Conservation (phyloP, 2,329 filamentous ascomycete genomes). For the Alternaria triticina region DNA sequence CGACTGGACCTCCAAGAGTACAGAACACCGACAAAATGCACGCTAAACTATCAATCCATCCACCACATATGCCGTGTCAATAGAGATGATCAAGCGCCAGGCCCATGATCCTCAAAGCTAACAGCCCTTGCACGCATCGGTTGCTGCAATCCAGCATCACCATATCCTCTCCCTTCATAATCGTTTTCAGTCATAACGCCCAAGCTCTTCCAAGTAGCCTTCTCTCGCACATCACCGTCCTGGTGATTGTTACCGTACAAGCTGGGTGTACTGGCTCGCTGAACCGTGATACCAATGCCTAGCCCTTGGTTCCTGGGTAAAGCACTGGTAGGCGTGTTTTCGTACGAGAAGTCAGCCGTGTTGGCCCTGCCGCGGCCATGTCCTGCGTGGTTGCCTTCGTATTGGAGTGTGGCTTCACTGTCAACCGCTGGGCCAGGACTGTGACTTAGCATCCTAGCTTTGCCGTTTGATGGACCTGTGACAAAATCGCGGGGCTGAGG, state of each 20-base stretch:
- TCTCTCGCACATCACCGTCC: background rate
- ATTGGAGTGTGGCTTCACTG: constrained; percentile 1
- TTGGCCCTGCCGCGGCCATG: background rate
- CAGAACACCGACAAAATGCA: background rate
- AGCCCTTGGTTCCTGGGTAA: background rate
- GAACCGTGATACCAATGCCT: background rate
- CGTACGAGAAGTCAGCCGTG: constrained; percentile 7
- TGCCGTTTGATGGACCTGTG: background rate
- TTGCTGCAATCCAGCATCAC: background rate
- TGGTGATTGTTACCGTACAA: background rate
- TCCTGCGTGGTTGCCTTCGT: background rate
- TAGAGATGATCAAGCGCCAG: background rate
- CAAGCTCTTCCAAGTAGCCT: constrained; percentile 1
- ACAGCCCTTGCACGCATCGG: background rate
- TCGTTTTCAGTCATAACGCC: background rate
- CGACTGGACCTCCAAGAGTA: background rate
- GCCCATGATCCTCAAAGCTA: background rate
- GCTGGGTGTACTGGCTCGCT: background rate
- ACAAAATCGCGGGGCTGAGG: background rate
- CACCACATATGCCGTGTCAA: background rate
- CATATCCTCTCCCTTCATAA: background rate
- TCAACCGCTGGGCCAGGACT: background rate
- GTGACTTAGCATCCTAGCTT: background rate
- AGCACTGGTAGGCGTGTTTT: constrained; percentile 8
- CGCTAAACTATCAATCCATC: background rate